Evolutionary conservation across 495 filamentous ascomycete genomes (phyloP).

Genomic region (Friedmanniomyces endolithicus): DNA sequence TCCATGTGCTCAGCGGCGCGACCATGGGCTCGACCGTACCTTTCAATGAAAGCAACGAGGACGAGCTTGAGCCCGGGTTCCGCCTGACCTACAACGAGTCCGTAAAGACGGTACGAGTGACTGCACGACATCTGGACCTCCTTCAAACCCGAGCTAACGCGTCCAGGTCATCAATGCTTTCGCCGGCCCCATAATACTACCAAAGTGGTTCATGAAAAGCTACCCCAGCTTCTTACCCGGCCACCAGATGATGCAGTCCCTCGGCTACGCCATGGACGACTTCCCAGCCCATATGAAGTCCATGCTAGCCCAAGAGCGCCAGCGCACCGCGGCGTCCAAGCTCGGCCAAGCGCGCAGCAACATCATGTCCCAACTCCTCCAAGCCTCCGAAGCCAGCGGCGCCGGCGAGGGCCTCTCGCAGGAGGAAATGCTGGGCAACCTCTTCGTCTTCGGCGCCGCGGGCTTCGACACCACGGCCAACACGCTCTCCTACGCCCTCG

Average conservation of each 20-base stretch:
- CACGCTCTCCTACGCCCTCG: conserved; percentile 38
- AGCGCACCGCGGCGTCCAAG: conserved; percentile 11
- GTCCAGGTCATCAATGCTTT: conserved; percentile 17
- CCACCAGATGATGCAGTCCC: conserved; percentile 12
- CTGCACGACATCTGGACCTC: no score
- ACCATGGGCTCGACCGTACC: conserved; percentile 21
- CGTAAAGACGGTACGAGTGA: no score
- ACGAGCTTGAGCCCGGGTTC: conserved; percentile 21
- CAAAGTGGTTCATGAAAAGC: conserved; percentile 20
- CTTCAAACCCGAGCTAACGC: no score
- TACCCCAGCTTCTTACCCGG: conserved; percentile 24
- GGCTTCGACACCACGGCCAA: conserved; percentile 46
- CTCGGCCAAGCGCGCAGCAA: conserved; percentile 18
- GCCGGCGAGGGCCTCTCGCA: conserved; percentile 21
- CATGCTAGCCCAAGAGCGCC: conserved; percentile 30
- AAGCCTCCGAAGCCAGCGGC: conserved; percentile 23
- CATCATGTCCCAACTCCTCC: conserved; percentile 25
- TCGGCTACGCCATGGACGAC: conserved; percentile 19
- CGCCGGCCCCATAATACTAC: conserved; percentile 21
- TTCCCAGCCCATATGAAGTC: conserved; percentile 25
- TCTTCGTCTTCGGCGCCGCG: conserved; percentile 44
- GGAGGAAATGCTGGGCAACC: conserved; percentile 40
- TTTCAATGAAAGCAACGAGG: conserved; percentile 16
- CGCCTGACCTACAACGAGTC: conserved; percentile 24
- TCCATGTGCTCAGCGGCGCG: conserved; percentile 23